Evolutionary conservation across 2,329 filamentous ascomycete species (phyloP), one percentile per base, ranked within the genome.

Genomic region (Helminthosporium solani): DNA sequence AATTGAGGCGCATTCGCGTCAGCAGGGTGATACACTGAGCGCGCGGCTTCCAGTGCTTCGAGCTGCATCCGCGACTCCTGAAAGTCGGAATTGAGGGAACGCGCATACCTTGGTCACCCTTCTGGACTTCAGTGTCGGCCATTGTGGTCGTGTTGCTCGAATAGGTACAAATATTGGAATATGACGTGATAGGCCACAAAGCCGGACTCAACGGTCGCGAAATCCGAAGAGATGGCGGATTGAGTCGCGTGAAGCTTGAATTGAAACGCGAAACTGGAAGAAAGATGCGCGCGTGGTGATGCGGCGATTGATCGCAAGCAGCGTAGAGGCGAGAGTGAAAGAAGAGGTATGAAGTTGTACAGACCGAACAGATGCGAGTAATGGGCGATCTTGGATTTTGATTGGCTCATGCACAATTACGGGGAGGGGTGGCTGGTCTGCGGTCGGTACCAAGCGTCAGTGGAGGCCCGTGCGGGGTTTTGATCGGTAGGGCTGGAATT

Each of bases 81-180:
- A 25, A 9, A 20, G 16, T 3, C 8, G 2, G 7, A 16, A 20
- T 15, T 11, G 5, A 38, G 20, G 15, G 28, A 21, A 38, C 12
- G 27, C 18, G 50, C 63, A 34, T 59, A 70, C 67, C 67, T 64
- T 70, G 55, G 42, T 70, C 67, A 46, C 67, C 67, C 40, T 68
- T 42, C 38, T 70, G 63, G 36, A 70, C 59, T 45, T 68, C 51
- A 21, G 59, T 60, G 28, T 69, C 66, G 34, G 65, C 60, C 67
- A 70, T 70, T 45, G 37, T 63, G 60, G 45, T 48, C 16, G 45
- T 46, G 44, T 42, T 28, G 34, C 42, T 42, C 21, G 40, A 38
- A 36, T 48, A 51, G 52, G 50, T 56, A 52, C 44, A 37, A 44
- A 46, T 42, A 45, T 40, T 44, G 46, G 35, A 52, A 12, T 31